These are phyloP conservation scores for Jamesozyma lodderae DNA, from an alignment of 805 yeast genomes.

Conservation along the genomic window DNA sequence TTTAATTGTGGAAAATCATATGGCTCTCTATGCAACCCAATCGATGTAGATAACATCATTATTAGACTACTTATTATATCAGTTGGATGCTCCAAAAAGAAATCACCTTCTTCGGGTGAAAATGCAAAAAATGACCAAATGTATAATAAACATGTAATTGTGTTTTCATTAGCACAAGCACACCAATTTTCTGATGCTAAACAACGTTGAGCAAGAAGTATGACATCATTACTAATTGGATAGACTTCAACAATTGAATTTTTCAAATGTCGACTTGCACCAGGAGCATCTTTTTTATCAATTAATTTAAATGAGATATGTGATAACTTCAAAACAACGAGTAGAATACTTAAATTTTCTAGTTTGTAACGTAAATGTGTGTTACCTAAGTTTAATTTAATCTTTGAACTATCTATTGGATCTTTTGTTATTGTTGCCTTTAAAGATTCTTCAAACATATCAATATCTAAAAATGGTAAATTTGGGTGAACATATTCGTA, in stretches of 20 bases:
- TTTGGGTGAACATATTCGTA: constrained; percentile 22
- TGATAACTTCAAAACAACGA: constrained; percentile 24
- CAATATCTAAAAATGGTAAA: constrained; percentile 23
- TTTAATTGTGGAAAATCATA: constrained; percentile 21
- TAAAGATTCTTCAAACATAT: constrained; percentile 25
- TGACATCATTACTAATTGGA: constrained; percentile 22
- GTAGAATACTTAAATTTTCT: constrained; percentile 20
- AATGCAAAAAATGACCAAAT: constrained; percentile 29
- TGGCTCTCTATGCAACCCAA: constrained; percentile 29
- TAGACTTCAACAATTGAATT: constrained; percentile 16
- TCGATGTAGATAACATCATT: constrained; percentile 24
- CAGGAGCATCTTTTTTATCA: background rate
- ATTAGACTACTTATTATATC: constrained; percentile 27
- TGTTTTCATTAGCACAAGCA: constrained; percentile 28
- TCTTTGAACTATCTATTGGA: constrained; percentile 13
- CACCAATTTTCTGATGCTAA: constrained; percentile 25
- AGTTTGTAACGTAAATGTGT: constrained; percentile 23
- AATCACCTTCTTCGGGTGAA: constrained; percentile 31
- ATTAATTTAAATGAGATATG: constrained; percentile 20
- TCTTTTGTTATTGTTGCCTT: constrained; percentile 14
- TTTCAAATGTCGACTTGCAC: constrained; percentile 6
- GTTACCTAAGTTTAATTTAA: constrained; percentile 21
- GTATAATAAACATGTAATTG: constrained; percentile 23
- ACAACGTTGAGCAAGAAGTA: constrained; percentile 22
- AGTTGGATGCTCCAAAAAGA: constrained; percentile 28